Evolutionary conservation across 78 protist genomes (phyloP).

Genomic region (Dictyostelium purpureum): DNA sequence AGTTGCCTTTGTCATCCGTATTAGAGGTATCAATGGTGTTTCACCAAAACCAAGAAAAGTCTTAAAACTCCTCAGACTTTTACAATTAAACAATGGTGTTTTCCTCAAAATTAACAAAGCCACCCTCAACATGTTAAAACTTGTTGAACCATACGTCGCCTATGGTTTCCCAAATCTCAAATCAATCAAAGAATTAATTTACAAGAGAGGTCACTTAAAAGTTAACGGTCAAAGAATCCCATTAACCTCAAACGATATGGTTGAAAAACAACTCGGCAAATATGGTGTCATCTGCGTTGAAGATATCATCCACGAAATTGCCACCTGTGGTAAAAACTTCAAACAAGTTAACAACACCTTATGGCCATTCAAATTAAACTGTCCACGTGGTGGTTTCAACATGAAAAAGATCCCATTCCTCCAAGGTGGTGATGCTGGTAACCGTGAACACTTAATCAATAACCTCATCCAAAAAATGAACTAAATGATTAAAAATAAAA

Average conservation of each 20-base stretch:
- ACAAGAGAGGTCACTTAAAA: slow-evolving; percentile 99
- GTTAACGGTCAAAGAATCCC: slow-evolving; percentile 95
- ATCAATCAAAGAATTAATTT: slow-evolving; percentile 96
- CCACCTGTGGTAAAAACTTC: slow-evolving; percentile 98
- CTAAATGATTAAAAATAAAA: too few species aligned
- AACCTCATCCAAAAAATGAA: slow-evolving; percentile 36
- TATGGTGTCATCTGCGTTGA: slow-evolving; percentile 97
- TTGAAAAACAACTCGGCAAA: slow-evolving; percentile 92
- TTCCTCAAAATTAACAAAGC: slow-evolving; percentile 99
- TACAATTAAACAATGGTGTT: slow-evolving; percentile 99
- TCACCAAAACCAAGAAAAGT: slow-evolving; percentile 97
- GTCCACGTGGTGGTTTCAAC: slow-evolving; percentile 96
- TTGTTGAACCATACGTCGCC: slow-evolving; percentile 98
- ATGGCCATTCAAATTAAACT: slow-evolving; percentile 99
- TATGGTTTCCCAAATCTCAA: slow-evolving; percentile 98
- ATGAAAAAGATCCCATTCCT: slow-evolving; percentile 94
- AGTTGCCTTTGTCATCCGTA: slow-evolving; percentile 98
- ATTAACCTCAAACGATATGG: slow-evolving; percentile 93
- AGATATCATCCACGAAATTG: slow-evolving; percentile 99
- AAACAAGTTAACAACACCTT: slow-evolving; percentile 95
- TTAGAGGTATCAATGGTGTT: slow-evolving; percentile 99
- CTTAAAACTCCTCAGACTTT: slow-evolving; percentile 98
- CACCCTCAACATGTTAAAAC: slow-evolving; percentile 96
- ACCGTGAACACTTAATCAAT: slow-evolving; percentile 89
- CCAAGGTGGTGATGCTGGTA: slow-evolving; percentile 99